A percentile compares a stretch with the other conserved stretches of the same genome.
phyloP scores from a whole-genome alignment of 2,329 filamentous ascomycete genomes.

The Cryphonectria nitschkei region DNA sequence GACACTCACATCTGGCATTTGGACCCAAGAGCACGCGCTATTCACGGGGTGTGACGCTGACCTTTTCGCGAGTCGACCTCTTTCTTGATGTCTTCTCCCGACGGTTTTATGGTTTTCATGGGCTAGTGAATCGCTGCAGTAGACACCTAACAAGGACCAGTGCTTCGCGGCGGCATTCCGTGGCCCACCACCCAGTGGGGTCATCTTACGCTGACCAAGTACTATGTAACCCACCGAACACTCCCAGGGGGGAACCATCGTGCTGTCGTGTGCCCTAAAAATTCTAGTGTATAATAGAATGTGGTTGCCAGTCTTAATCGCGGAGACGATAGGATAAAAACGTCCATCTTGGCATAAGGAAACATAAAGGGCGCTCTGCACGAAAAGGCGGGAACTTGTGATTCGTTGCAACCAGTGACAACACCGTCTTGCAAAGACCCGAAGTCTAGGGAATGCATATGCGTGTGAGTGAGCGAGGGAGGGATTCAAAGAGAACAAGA shows the following conservation, averaged over 20 bases:
- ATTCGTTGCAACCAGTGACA: neutral
- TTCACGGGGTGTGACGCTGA: neutral
- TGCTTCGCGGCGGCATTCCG: neutral
- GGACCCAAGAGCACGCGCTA: neutral
- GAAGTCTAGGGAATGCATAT: neutral
- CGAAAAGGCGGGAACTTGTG: neutral
- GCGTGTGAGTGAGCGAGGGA: no score
- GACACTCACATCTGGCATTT: neutral
- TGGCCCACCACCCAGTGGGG: slow-evolving; percentile 27
- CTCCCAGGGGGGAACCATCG: neutral
- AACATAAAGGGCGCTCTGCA: neutral
- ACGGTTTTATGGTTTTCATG: neutral
- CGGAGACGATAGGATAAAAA: neutral
- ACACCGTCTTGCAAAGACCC: no score
- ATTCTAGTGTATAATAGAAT: neutral
- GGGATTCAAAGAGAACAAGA: no score
- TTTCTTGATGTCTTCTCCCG: neutral
- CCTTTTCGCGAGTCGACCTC: neutral
- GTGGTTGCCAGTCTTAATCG: neutral
- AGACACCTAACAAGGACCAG: slow-evolving; percentile 20
- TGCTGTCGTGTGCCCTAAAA: neutral
- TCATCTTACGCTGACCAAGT: slow-evolving; percentile 1
- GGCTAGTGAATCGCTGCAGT: slow-evolving; percentile 33
- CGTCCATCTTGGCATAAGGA: neutral
- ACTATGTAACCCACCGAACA: slow-evolving; percentile 23